Base-by-base conservation (phyloP, 352 stramenopile species). In the Elongisporangium undulatum region DNA sequence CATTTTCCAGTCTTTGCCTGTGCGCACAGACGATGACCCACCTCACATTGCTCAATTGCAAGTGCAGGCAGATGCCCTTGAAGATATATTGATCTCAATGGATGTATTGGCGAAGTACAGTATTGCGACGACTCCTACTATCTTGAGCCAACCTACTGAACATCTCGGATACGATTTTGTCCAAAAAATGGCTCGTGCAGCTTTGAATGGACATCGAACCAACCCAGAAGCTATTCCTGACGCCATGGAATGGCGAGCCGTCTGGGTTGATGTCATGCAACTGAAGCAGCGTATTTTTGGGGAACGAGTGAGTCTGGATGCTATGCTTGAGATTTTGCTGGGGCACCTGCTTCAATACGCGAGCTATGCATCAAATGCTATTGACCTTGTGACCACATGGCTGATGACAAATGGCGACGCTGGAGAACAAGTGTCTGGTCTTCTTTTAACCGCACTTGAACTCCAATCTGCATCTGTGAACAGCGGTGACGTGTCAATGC, bases 281-380 rank as follows among this genome's bases (percentile, higher is more conserved):
- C 59, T 92, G 20, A 88, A 92, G 67, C 78, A 79, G 8, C 82
- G 89, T 61, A 69, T 84, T 6, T 89, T 92, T 67, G 80, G 78
- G 2, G 80, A 87, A 23, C 69, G 73, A 17, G 39, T 90, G 1
- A 75, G 58, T 15, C 73, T 87, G 61, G 72, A 92, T 48, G 63
- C 58, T 21, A 85, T 92, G 21, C 59, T 90, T 6, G 72, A 77
- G 17, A 58, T 75, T 12, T 74, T 92, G 39, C 60, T 89, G 29
- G 72, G 70, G 23, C 77, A 86, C 39, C 55, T 92, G 12, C 67
- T 87, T 45, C 34, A 45, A 45, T 45, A 45, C 34, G 1, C 34
- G 12, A 17, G 34, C 12, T 45, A 45, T 45, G 34, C 34, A 45
- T 45, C 34, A 17, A 45, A 45, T 16, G 67, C 68, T 10, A 66